Conservation (phyloP, 768 basidiomycete genomes). For the Pulveroboletus sp. region DNA sequence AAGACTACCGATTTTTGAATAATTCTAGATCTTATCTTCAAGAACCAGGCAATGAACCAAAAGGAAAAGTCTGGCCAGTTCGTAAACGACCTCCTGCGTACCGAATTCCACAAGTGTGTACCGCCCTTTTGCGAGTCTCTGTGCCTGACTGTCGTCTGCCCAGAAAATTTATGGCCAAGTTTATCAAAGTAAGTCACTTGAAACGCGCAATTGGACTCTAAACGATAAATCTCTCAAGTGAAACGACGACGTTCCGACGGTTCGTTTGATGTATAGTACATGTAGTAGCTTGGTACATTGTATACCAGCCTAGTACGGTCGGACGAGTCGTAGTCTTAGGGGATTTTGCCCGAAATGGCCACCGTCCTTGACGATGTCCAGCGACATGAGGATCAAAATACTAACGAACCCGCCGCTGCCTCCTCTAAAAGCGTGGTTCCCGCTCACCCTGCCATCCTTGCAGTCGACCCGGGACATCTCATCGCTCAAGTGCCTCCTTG, state of each 20-base stretch:
- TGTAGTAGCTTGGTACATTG: background rate
- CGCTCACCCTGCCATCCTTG: conserved; percentile 14
- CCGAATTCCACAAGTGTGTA: conserved; percentile 87
- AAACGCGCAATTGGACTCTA: no score
- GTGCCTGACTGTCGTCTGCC: conserved; percentile 7
- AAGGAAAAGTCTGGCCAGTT: conserved; percentile 71
- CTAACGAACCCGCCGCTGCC: conserved; percentile 46
- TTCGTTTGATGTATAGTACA: background rate
- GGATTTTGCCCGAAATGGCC: background rate
- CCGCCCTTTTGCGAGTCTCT: background rate
- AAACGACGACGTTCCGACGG: background rate
- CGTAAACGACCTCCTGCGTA: conserved; percentile 92
- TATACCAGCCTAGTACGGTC: no score
- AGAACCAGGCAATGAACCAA: conserved; percentile 84
- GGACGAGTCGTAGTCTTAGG: no score
- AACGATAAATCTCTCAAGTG: conserved; percentile 1
- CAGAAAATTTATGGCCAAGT: conserved; percentile 91
- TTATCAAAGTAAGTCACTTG: conserved; percentile 61
- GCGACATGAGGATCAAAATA: conserved; percentile 45
- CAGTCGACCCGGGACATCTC: conserved; percentile 6
- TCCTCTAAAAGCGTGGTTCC: conserved; percentile 50
- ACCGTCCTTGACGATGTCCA: no score
- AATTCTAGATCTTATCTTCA: conserved; percentile 86
- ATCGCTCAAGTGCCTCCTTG: conserved; percentile 19
- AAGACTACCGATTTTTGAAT: background rate